Base-by-base conservation (phyloP, 2,329 filamentous ascomycete species). In the Aspergillus hortae region DNA sequence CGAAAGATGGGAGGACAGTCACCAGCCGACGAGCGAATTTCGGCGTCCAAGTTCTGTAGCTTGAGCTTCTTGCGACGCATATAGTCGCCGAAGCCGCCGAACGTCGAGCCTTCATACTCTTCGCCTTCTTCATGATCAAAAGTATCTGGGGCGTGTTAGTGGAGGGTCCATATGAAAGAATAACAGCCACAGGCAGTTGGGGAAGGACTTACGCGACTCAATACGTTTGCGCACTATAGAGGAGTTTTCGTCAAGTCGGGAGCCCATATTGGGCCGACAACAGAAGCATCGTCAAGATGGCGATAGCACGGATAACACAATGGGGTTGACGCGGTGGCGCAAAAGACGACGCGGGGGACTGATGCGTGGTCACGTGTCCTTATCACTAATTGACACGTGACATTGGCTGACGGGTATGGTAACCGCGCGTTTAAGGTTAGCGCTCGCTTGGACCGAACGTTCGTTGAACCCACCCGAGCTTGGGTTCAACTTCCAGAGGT, bases 41-140 rank as follows among this genome's bases (percentile, higher is more conserved):
- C 84, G 7, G 85, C 86, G 72, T 99, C 94, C 27, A 94, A 82
- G 65, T 99, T 99, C 71, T 97, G 94, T 3, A 99, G 80, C 68
- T 99, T 99, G 71, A 96, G 85, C 78, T 95, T 96, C 77, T 99
- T 99, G 51, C 92, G 86, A 46, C 92, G 82, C 68, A 96, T 95
- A 71, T 97, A 99, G 66, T 97, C 92, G 21, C 79, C 74, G 64
- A 97, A 95, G 7, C 92, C 92, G 23, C 90, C 90, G 70, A 97
- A 99, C 48, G 82, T 83, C 56, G 91, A 96, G 2, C 80, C 83
- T 53, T 87, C 85, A 69, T 99, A 99, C 69, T 99, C 95, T 52
- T 97, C 92, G 52, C 94, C 92, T 21, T 82, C 81, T 67, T 96
- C 91, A 56, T 88, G 80, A 2, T 86, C 78, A 68, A 96, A 97